These are phyloP conservation scores for Kingdonia uniflora DNA, from an alignment of 164 flowering plant species.

Conservation along the genomic window DNA sequence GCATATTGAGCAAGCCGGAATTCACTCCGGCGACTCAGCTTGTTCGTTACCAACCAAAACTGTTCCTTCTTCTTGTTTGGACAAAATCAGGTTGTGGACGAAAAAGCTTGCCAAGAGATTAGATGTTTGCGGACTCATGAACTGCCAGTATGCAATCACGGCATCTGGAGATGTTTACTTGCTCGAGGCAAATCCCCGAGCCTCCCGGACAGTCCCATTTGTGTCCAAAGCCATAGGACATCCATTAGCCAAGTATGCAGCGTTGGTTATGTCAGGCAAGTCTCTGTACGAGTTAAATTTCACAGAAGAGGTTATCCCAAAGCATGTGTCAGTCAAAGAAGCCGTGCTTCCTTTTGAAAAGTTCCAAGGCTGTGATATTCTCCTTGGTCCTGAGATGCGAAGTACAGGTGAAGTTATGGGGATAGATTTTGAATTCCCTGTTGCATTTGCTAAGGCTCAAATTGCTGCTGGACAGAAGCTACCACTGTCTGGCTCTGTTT, in stretches of 20 bases:
- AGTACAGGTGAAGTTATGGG: slow-evolving; percentile 99
- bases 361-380: slow-evolving; percentile 86
- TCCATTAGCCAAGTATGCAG: slow-evolving; percentile 90
- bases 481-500: slow-evolving; percentile 74
- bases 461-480: slow-evolving; percentile 92
- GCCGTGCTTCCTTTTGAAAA: slow-evolving; percentile 93
- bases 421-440: slow-evolving; percentile 49
- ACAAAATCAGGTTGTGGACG: slow-evolving; percentile 81
- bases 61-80: slow-evolving; percentile 50
- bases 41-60: slow-evolving; percentile 83
- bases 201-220: slow-evolving; percentile 91
- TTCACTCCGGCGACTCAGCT: slow-evolving; percentile 93
- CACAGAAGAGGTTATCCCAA: slow-evolving; percentile 69
- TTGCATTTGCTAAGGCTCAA: slow-evolving; percentile 87
- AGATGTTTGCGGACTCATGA: slow-evolving; percentile 91
- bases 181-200: slow-evolving; percentile 94
- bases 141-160: slow-evolving; percentile 89
- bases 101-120: slow-evolving; percentile 60
- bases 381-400: slow-evolving; percentile 93
- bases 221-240: slow-evolving; percentile 95
- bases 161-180: slow-evolving; percentile 66
- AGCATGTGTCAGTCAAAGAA: slow-evolving; percentile 82
- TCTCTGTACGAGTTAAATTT: slow-evolving; percentile 55
- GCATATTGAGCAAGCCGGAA: slow-evolving; percentile 96
- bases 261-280: slow-evolving; percentile 90